Percentiles rank a stretch among this genome's conserved stretches.
Evolutionary conservation across 139 green algal genomes (phyloP).

Genomic region (Chlorella sorokiniana): DNA sequence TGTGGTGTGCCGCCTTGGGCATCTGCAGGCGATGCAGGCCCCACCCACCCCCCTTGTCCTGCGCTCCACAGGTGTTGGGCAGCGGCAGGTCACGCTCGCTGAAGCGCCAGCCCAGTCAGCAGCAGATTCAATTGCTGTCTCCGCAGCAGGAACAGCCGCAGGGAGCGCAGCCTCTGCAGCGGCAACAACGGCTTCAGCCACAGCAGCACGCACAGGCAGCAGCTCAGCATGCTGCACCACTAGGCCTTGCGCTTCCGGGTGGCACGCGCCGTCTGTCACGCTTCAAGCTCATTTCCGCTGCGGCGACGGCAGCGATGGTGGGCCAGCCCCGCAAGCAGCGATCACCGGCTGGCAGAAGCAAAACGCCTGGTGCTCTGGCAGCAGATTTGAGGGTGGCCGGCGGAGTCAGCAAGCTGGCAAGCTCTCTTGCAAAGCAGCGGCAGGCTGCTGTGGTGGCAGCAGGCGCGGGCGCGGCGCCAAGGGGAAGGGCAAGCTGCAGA

Average conservation of each 20-base stretch:
- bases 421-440: not conserved
- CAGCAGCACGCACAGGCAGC: not conserved
- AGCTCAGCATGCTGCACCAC: not conserved
- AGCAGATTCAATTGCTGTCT: not conserved
- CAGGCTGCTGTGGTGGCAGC: not conserved
- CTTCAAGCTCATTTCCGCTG: slow-evolving; percentile 6
- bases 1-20: no score
- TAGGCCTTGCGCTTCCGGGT: no score
- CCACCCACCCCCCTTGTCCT: no score
- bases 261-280: not conserved
- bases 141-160: not conserved
- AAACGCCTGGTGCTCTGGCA: not conserved
- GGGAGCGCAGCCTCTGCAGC: not conserved
- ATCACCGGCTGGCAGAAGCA: not conserved
- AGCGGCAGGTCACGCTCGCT: not conserved
- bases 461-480: not conserved
- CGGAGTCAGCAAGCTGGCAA: not conserved
- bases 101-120: slow-evolving; percentile 8
- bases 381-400: not conserved
- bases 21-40: no score
- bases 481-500: not conserved
- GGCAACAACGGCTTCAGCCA: not conserved
- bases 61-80: not conserved
- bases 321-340: not conserved
- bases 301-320: not conserved